A percentile compares a stretch with the other conserved stretches of the same genome.
phyloP scores from a whole-genome alignment of 2,329 filamentous ascomycete species.

The Cytospora piceicola region DNA sequence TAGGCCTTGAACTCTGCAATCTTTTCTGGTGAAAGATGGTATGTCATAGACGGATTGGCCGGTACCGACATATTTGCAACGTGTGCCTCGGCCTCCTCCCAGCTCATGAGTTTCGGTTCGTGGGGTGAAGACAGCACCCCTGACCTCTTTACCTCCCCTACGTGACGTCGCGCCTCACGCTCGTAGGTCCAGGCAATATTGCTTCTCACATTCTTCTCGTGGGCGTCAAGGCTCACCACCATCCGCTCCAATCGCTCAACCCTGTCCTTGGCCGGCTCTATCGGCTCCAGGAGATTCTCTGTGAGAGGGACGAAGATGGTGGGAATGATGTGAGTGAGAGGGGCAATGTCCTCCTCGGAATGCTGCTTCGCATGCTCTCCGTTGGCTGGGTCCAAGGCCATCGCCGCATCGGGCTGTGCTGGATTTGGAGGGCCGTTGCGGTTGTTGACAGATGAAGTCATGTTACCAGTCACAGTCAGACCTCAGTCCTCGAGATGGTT shows the following conservation, averaged over 20 bases:
- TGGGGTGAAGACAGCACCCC: slow-evolving; percentile 20
- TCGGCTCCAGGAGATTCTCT: slow-evolving; percentile 38
- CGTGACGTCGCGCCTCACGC: slow-evolving; percentile 40
- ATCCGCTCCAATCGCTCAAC: slow-evolving; percentile 38
- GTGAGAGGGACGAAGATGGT: slow-evolving; percentile 42
- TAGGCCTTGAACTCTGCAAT: slow-evolving; percentile 19
- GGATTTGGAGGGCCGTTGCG: background rate
- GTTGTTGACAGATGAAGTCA: slow-evolving; percentile 11
- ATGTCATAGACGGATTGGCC: slow-evolving; percentile 31
- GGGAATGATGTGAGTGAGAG: slow-evolving; percentile 37
- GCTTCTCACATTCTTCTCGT: slow-evolving; percentile 37
- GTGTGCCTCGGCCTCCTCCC: slow-evolving; percentile 36
- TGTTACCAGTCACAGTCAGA: background rate
- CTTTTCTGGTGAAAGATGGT: slow-evolving; percentile 32
- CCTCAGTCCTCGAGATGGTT: too few relatives aligned
- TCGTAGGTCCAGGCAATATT: slow-evolving; percentile 42
- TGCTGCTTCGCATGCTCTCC: background rate
- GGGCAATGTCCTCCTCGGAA: slow-evolving; percentile 34
- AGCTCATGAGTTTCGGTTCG: slow-evolving; percentile 26
- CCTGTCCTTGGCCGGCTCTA: slow-evolving; percentile 35
- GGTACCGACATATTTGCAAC: slow-evolving; percentile 37
- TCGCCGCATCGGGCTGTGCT: slow-evolving; percentile 1
- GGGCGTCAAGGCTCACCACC: slow-evolving; percentile 39
- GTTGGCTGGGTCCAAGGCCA: slow-evolving; percentile 1
- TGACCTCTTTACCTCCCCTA: slow-evolving; percentile 33